Base-by-base conservation (phyloP, 441 rosid species). In the Biscutella laevigata region DNA sequence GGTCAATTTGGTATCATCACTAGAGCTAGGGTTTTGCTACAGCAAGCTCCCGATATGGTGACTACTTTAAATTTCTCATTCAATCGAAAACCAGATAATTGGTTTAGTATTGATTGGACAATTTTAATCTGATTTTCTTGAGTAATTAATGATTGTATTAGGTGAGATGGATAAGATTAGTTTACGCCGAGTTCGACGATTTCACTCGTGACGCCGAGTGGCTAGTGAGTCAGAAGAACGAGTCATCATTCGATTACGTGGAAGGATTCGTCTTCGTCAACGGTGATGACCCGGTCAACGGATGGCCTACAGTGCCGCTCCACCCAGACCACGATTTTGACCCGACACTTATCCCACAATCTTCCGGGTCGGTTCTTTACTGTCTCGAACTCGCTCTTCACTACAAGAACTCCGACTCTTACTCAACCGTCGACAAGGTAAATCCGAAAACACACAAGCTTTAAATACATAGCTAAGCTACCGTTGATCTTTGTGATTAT, bases 141-240 rank as follows among this genome's bases (percentile, higher is more conserved):
- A 35, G 19, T 41, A 10, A 41, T 30, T 30, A 30, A 40, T 49
- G 34, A 14, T 35, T 57, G 54, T 20, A 62, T 69, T 73, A 89
- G 97, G 95, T 86, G 82, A 77, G 86, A 71, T 89, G 95, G 94
- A 77, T 89, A 75, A 82, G 94, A 55, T 51, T 86, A 20, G 89
- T 86, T 7, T 89, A 89, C 53, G 6, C 79, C n/a, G 86, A 80
- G 70, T 89, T 89, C 42, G 73, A 66, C 44, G 82, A 75, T 54
- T 89, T 53, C 69, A 77, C 74, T 15, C 75, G 73, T 13, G 95
- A 82, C 40, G 87, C 89, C 4, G 97, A 89, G 82, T 75, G 66
- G 67, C 80, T 90, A 20, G 85, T 90, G 75, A 84, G 64, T 56
- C 81, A 47, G 25, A 55, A 62, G 5, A 70, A 69, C 30, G 80